Evolutionary conservation across 2,329 filamentous ascomycete species (phyloP).

Genomic region (Aspergillus fumigatiaffinis): DNA sequence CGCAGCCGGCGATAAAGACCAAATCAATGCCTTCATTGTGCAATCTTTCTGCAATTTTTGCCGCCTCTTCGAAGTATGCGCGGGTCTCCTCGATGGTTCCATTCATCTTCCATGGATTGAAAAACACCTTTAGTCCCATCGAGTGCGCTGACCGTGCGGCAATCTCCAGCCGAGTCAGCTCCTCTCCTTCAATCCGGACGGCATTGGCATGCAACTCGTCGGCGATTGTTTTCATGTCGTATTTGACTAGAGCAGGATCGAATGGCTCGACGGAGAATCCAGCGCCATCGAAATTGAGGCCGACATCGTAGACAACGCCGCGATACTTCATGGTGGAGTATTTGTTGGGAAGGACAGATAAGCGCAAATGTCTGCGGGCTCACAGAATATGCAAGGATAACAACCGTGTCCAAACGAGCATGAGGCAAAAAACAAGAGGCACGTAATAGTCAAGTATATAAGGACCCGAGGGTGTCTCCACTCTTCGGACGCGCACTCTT

Average conservation of each 20-base stretch:
- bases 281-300: slow-evolving; percentile 6
- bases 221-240: slow-evolving; percentile 10
- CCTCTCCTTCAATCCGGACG: slow-evolving; percentile 9
- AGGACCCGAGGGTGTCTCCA: too few species aligned
- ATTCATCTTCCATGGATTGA: slow-evolving; percentile 15
- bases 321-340: slow-evolving; percentile 10
- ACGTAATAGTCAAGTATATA: too few species aligned
- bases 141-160: slow-evolving; percentile 6
- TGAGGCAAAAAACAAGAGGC: too few species aligned
- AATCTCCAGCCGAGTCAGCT: slow-evolving; percentile 3
- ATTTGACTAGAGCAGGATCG: slow-evolving; percentile 5
- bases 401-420: too few species aligned
- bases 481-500: slow-evolving; percentile 5
- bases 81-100: slow-evolving; percentile 4
- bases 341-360: background rate
- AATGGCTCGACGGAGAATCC: slow-evolving; percentile 12
- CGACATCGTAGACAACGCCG: slow-evolving; percentile 13
- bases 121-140: slow-evolving; percentile 8
- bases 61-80: slow-evolving; percentile 6
- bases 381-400: too few species aligned
- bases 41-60: slow-evolving; percentile 3
- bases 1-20: slow-evolving; percentile 11
- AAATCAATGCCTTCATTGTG: slow-evolving; percentile 5
- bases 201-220: slow-evolving; percentile 9
- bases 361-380: too few species aligned